A percentile compares a stretch with the other conserved stretches of the same genome.
Conservation (phyloP, 169 alveolate genomes). For the Eimeria falciformis region DNA sequence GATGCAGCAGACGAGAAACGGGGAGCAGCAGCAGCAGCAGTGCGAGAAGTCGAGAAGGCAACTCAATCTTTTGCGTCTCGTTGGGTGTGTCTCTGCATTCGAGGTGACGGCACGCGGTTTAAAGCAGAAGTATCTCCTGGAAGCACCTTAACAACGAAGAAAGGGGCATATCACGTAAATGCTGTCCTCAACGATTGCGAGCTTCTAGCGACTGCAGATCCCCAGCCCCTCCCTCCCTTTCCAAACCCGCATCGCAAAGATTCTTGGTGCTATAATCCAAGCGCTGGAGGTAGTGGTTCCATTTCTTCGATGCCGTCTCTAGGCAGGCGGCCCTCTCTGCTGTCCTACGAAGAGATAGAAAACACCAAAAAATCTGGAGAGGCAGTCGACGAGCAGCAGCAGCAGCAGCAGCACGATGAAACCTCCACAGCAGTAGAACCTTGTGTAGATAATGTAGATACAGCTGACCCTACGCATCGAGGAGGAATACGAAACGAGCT, state of each 20-base stretch:
- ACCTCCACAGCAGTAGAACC: neutral
- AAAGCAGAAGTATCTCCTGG: neutral
- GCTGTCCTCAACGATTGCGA: constrained; percentile 5
- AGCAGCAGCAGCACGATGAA: neutral
- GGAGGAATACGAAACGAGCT: neutral
- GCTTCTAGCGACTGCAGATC: neutral
- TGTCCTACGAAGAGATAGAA: neutral
- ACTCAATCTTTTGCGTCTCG: neutral
- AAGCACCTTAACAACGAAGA: neutral
- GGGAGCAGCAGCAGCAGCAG: constrained; percentile 4
- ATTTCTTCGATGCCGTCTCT: too few relatives aligned
- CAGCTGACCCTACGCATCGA: neutral
- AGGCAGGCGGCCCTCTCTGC: too few relatives aligned
- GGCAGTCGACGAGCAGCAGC: neutral
- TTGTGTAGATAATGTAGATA: neutral
- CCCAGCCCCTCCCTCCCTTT: constrained; percentile 14
- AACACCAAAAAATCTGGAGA: neutral
- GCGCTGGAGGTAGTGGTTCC: too few relatives aligned
- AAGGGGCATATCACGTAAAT: constrained; percentile 14
- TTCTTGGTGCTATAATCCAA: neutral
- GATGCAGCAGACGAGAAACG: too few relatives aligned
- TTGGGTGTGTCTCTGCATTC: neutral
- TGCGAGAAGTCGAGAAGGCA: neutral
- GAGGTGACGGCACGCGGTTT: neutral
- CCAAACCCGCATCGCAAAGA: constrained; percentile 21